Evolutionary conservation across 345 rosid species (phyloP).

Genomic region (Gossypium bickii): DNA sequence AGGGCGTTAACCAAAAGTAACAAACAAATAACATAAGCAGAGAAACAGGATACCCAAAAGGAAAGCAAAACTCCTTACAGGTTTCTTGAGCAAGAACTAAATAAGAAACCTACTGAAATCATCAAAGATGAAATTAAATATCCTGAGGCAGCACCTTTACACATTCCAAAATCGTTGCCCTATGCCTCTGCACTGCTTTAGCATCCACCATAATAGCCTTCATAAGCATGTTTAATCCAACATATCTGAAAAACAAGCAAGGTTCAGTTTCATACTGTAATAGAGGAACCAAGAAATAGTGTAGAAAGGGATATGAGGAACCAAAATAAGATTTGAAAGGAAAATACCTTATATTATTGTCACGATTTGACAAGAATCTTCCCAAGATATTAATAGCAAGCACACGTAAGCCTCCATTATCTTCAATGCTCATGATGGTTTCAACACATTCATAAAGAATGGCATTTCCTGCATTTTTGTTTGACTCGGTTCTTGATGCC

Average conservation of each 20-base stretch:
- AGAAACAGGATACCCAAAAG: neutral
- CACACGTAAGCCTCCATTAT: slow-evolving; percentile 90
- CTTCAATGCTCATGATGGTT: slow-evolving; percentile 97
- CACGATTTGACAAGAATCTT: slow-evolving; percentile 95
- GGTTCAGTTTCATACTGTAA: slow-evolving; percentile 12
- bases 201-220: slow-evolving; percentile 84
- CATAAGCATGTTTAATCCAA: slow-evolving; percentile 96
- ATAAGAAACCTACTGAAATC: neutral
- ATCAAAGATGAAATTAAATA: neutral
- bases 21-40: neutral
- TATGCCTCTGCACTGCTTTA: slow-evolving; percentile 97
- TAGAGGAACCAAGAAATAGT: slow-evolving; percentile 8
- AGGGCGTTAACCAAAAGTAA: neutral
- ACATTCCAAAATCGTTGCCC: slow-evolving; percentile 94
- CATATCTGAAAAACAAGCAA: slow-evolving; percentile 58
- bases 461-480: slow-evolving; percentile 99
- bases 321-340: neutral
- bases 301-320: slow-evolving; percentile 17
- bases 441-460: slow-evolving; percentile 95
- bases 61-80: slow-evolving; percentile 8
- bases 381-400: slow-evolving; percentile 98
- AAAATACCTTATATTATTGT: slow-evolving; percentile 90
- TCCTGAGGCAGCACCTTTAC: slow-evolving; percentile 62
- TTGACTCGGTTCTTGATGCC: slow-evolving; percentile 96
- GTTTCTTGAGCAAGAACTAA: neutral